Evolutionary conservation across 768 basidiomycete species (phyloP), one percentile per base, ranked within the genome.

Genomic region (Tulasnella sp.): DNA sequence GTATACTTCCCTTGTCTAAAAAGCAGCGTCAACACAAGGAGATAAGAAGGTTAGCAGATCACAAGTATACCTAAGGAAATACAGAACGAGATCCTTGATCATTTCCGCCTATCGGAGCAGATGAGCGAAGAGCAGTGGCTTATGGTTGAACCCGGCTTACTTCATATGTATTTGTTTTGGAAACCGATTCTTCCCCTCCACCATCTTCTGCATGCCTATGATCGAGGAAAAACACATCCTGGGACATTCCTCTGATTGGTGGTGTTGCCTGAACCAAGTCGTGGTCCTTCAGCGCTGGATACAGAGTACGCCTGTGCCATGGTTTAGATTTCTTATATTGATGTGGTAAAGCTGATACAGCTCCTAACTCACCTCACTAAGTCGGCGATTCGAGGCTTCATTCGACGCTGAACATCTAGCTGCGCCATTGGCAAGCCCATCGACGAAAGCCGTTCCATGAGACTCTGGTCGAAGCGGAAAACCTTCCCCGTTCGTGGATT

Each of bases 331-430:
- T 1, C 27, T 27, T 34, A 19, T 3, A 19, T 56, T 18, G 9
- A 19, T 27, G 74, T 18, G 24, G 6, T 18, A 21, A 27, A 80
- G 24, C 19, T 74, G 21, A 10, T 52, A 52, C 8, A 42, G 27
- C 2, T 31, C 58, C n/a, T 78, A 52, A 36, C 76, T 18, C 79
- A 89, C 91, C 91, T 84, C 78, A 92, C 88, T 9, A 93, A 85
- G 46, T 88, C 87, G 0, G 92, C 91, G 71, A 94, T 93, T 6
- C 84, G 82, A 0, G 93, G 93, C 8, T 92, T 87, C 94, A 94
- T 94, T 16, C 94, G 88, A 0, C 93, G 86, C 83, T 94, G 93
- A 0, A 92, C 89, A 82, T 92, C 87, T 16, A 94, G 90, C 48
- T 88, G 88, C 1, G 92, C 91, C 92, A 94, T 93, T 0, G 87